Conservation (phyloP, 2,329 filamentous ascomycete genomes). For the Diaporthe aspalathi region DNA sequence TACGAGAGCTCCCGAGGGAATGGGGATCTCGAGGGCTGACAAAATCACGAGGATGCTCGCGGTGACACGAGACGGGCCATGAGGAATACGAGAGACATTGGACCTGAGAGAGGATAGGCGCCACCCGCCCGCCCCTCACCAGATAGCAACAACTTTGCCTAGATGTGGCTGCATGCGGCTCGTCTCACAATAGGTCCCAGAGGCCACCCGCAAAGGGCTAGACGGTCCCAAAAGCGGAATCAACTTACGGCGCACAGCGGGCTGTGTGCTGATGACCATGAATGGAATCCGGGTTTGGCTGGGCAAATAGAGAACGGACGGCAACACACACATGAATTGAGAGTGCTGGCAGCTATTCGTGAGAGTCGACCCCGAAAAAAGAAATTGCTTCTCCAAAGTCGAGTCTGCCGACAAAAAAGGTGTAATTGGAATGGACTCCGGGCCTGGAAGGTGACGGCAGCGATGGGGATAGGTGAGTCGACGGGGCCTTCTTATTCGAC, state of each 20-base stretch:
- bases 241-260: not conserved
- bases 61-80: not conserved
- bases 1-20: not conserved
- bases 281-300: not conserved
- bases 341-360: not conserved
- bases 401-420: too few species aligned
- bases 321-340: not conserved
- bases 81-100: slow-evolving; percentile 17
- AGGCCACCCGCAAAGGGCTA: not conserved
- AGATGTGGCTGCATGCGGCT: slow-evolving; percentile 28
- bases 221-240: slow-evolving; percentile 8
- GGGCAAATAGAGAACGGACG: not conserved
- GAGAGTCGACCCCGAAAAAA: too few species aligned
- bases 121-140: not conserved
- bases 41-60: not conserved
- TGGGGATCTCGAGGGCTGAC: not conserved
- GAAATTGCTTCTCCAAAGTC: too few species aligned
- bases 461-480: not conserved
- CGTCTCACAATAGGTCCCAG: slow-evolving; percentile 2
- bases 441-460: not conserved
- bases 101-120: not conserved
- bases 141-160: not conserved
- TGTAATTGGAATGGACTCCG: not conserved
- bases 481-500: slow-evolving; percentile 6
- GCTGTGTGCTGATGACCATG: not conserved